Evolutionary conservation across 1,284 basidiomycete species (phyloP).

Genomic region (Moniliophthora roreri): DNA sequence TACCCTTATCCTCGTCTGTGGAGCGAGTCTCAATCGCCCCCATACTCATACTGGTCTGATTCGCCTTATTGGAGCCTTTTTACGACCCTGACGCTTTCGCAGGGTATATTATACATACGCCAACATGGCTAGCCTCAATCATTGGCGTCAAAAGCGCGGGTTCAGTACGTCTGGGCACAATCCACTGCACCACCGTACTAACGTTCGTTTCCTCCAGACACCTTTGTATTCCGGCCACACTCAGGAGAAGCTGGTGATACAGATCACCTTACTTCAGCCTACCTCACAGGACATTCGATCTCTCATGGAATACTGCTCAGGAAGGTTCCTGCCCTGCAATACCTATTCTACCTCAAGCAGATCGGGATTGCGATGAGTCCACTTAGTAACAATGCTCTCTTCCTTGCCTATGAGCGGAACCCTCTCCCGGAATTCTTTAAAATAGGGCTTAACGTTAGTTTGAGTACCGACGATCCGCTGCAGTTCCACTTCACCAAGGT

Average conservation of each 20-base stretch:
- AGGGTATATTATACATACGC: conserved; percentile 99
- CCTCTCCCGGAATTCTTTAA: conserved; percentile 98
- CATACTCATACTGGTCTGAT: conserved; percentile 89
- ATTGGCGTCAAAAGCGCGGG: conserved; percentile 84
- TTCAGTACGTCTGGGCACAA: conserved; percentile 70
- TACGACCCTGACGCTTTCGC: not conserved
- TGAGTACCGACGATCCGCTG: conserved; percentile 94
- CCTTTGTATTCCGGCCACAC: conserved; percentile 96
- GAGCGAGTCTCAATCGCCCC: conserved; percentile 89
- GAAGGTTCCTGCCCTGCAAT: conserved; percentile 94
- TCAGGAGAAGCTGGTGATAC: conserved; percentile 98
- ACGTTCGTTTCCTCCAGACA: conserved; percentile 54
- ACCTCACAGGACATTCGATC: conserved; percentile 96
- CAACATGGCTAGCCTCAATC: conserved; percentile 93
- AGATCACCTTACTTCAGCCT: conserved; percentile 95
- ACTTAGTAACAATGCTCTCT: conserved; percentile 95
- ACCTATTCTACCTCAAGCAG: conserved; percentile 95
- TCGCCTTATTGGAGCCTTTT: not conserved
- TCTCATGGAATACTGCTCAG: conserved; percentile 97
- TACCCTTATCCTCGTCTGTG: conserved; percentile 94
- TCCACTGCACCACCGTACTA: not conserved
- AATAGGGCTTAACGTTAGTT: conserved; percentile 92
- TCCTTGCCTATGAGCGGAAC: conserved; percentile 96
- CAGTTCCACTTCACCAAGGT: conserved; percentile 98
- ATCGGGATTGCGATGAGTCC: conserved; percentile 99